These are phyloP conservation scores for Irpex sp. DNA, from an alignment of 1,284 basidiomycete species.

Conservation along the genomic window DNA sequence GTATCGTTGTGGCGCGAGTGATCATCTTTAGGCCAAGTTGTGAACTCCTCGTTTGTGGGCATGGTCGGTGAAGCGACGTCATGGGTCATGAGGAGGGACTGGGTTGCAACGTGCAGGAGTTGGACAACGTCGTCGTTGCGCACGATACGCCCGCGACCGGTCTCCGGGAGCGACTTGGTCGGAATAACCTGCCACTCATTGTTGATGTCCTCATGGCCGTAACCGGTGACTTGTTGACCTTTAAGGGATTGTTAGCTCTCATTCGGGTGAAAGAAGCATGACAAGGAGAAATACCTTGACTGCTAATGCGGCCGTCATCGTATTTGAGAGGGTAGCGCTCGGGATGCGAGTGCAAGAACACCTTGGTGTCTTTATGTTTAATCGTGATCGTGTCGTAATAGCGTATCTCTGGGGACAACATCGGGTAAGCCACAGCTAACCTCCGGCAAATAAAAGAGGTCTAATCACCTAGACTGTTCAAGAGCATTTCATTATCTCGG, in stretches of 20 bases:
- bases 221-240: constrained; percentile 99
- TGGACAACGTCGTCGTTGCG: constrained; percentile 88
- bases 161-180: constrained; percentile 86
- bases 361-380: constrained; percentile 89
- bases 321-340: constrained; percentile 92
- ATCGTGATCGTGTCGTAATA: constrained; percentile 89
- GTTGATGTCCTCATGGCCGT: constrained; percentile 89
- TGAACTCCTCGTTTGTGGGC: constrained; percentile 99
- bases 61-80: constrained; percentile 97
- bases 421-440: not conserved
- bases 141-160: constrained; percentile 84
- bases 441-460: not conserved
- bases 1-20: constrained; percentile 79
- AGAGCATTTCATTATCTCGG: constrained; percentile 83
- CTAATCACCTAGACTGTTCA: constrained; percentile 77
- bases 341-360: constrained; percentile 88
- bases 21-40: constrained; percentile 77
- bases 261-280: not conserved
- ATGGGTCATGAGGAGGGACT: constrained; percentile 85
- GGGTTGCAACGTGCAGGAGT: constrained; percentile 83
- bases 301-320: constrained; percentile 93
- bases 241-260: constrained; percentile 8
- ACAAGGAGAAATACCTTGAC: constrained; percentile 58
- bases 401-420: constrained; percentile 67
- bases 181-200: constrained; percentile 96